phyloP scores from a whole-genome alignment of 176 grass and related monocot species.

The Musa itinerans region DNA sequence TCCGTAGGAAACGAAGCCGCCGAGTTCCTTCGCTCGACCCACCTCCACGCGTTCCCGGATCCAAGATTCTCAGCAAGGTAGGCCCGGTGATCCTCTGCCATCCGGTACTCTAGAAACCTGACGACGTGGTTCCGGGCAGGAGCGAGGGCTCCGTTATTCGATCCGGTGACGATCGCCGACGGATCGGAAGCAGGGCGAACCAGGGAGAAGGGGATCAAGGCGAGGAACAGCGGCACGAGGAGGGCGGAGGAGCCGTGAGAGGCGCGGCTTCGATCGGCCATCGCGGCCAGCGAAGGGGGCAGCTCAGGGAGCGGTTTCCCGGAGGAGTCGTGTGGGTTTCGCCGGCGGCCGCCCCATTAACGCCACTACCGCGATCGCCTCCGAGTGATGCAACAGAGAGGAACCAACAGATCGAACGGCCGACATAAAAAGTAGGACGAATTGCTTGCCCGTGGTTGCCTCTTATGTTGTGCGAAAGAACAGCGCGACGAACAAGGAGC shows the following conservation, averaged over 20 bases:
- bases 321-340: neutral
- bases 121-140: conserved; percentile 50
- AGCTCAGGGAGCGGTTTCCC: neutral
- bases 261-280: conserved; percentile 1
- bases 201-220: conserved; percentile 20
- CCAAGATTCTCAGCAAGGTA: conserved; percentile 49
- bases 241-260: neutral
- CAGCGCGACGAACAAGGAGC: neutral
- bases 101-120: conserved; percentile 60
- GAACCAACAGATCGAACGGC: neutral
- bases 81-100: conserved; percentile 41
- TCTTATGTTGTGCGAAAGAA: neutral
- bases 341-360: neutral
- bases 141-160: conserved; percentile 11
- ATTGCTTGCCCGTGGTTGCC: neutral
- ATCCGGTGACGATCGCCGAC: neutral
- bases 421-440: neutral
- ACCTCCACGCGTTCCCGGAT: conserved; percentile 41
- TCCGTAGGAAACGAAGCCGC: conserved; percentile 69
- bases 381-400: neutral
- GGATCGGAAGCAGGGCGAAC: conserved; percentile 13
- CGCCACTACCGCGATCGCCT: neutral
- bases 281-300: neutral
- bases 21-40: conserved; percentile 76
- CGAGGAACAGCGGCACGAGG: conserved; percentile 28